Conservation (phyloP, 2,329 filamentous ascomycete genomes). For the Fusarium sterilihyphosum region DNA sequence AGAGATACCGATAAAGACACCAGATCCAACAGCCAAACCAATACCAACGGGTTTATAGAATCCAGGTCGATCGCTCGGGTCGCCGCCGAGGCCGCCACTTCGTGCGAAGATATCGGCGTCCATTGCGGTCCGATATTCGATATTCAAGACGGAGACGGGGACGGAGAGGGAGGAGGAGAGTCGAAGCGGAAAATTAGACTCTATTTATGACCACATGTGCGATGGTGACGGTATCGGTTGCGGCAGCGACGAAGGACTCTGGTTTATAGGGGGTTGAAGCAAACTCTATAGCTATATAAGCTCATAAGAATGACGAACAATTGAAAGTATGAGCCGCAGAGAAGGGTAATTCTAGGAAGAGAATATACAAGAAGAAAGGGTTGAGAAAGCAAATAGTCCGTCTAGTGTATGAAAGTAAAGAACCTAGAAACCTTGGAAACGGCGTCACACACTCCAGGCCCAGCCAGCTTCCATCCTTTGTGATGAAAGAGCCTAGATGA, state of each 20-base stretch:
- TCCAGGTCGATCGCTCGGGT: constrained; percentile 52
- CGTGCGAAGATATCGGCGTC: constrained; percentile 39
- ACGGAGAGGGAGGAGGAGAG: not conserved
- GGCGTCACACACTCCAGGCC: constrained; percentile 25
- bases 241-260: constrained; percentile 35
- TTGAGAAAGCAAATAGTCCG: constrained; percentile 4
- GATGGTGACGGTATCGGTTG: constrained; percentile 28
- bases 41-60: constrained; percentile 89
- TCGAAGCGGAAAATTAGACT: constrained; percentile 21
- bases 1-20: constrained; percentile 91
- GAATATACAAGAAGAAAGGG: constrained; percentile 6
- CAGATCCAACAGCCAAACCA: constrained; percentile 84
- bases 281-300: not conserved
- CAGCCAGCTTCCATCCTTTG: constrained; percentile 8
- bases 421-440: constrained; percentile 35
- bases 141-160: not conserved
- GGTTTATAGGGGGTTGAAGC: constrained; percentile 15
- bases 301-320: not conserved
- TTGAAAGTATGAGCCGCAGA: not conserved
- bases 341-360: not conserved
- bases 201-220: constrained; percentile 42
- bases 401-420: constrained; percentile 13
- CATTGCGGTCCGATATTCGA: constrained; percentile 27
- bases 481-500: constrained; percentile 25
- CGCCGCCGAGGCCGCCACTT: constrained; percentile 27